phyloP scores from a whole-genome alignment of 768 basidiomycete genomes.

The Hysterangium stoloniferum region DNA sequence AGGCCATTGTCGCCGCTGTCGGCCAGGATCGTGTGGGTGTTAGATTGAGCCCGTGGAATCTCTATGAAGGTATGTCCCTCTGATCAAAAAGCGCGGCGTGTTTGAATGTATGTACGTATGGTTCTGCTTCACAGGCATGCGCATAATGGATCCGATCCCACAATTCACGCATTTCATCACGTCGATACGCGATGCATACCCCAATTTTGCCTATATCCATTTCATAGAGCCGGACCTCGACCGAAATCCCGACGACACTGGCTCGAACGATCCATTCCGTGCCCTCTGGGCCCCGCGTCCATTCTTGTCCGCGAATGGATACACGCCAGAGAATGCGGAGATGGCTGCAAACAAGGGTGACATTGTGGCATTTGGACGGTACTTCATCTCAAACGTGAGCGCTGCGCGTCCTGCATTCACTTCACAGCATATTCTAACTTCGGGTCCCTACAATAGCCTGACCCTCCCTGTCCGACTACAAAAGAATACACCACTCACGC shows the following conservation, averaged over 20 bases:
- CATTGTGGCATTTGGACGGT: conserved; percentile 31
- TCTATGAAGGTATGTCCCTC: conserved; percentile 5
- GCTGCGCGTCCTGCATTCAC: background rate
- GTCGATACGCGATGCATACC: conserved; percentile 35
- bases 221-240: conserved; percentile 30
- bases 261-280: conserved; percentile 4
- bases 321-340: conserved; percentile 33
- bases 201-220: conserved; percentile 44
- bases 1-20: conserved; percentile 42
- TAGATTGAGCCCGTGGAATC: conserved; percentile 50
- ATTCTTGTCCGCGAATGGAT: conserved; percentile 38
- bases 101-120: background rate
- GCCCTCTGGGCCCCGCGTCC: conserved; percentile 34
- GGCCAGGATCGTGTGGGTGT: conserved; percentile 49
- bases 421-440: background rate
- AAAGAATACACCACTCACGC: conserved; percentile 27
- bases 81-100: background rate
- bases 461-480: conserved; percentile 32
- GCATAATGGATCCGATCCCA: conserved; percentile 44
- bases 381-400: conserved; percentile 33
- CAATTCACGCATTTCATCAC: conserved; percentile 46
- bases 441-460: conserved; percentile 27
- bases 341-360: conserved; percentile 26
- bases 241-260: background rate
- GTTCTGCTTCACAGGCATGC: conserved; percentile 24